Conservation (phyloP, 352 stramenopile genomes). For the Porosira glacialis region DNA sequence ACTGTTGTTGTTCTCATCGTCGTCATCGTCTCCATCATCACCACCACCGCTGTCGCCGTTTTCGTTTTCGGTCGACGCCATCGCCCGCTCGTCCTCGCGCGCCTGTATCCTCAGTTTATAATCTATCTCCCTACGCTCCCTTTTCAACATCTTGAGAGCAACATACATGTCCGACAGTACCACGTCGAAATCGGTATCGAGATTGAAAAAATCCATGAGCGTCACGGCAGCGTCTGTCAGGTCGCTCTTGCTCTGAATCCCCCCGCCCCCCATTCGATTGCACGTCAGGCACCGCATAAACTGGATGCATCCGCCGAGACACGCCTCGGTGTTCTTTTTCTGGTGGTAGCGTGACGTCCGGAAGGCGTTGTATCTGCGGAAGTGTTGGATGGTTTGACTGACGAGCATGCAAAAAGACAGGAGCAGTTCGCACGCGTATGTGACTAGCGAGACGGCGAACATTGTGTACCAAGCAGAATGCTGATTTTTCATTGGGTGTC, state of each 20-base stretch:
- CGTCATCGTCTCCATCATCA: too few species aligned
- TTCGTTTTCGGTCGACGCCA: too few species aligned
- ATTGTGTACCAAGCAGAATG: too few species aligned
- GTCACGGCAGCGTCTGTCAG: constrained; percentile 35
- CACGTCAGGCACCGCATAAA: constrained; percentile 33
- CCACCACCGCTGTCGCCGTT: too few species aligned
- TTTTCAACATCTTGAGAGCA: constrained; percentile 27
- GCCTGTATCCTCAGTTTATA: constrained; percentile 32
- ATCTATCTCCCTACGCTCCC: constrained; percentile 13
- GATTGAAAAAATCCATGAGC: constrained; percentile 44
- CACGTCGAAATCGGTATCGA: constrained; percentile 22
- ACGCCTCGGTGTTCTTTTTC: constrained; percentile 10
- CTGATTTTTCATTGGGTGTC: too few species aligned
- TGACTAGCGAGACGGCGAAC: too few species aligned
- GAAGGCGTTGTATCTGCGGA: too few species aligned
- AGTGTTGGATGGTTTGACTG: too few species aligned
- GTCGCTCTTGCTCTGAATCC: constrained; percentile 21
- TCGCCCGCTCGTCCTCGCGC: constrained; percentile 17
- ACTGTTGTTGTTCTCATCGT: too few species aligned
- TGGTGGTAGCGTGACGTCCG: too few species aligned
- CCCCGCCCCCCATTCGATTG: constrained; percentile 35
- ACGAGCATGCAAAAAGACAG: too few species aligned
- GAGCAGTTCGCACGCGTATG: too few species aligned
- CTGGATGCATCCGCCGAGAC: constrained; percentile 18
- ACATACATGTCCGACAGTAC: constrained; percentile 30